Percentiles rank a stretch among this genome's conserved stretches.
Evolutionary conservation across 2,329 filamentous ascomycete species (phyloP).

Genomic region (Fusarium sacchari): DNA sequence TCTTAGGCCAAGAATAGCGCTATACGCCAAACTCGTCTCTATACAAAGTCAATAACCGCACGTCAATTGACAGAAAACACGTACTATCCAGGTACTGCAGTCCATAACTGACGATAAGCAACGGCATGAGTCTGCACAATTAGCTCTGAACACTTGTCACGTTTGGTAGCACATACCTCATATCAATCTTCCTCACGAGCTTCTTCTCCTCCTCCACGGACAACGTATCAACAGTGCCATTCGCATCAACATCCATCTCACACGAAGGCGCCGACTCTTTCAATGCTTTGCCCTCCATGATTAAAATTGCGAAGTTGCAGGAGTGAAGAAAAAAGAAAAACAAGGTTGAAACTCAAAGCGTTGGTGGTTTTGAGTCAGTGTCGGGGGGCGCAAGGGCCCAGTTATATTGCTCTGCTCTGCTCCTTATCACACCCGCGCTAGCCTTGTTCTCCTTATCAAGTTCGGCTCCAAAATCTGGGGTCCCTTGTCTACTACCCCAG

Average conservation of each 20-base stretch:
- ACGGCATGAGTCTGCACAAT: not conserved
- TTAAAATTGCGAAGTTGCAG: not conserved
- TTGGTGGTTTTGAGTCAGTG: not conserved
- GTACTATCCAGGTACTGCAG: conserved; percentile 11
- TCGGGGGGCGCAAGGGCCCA: not conserved
- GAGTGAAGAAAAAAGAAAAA: not conserved
- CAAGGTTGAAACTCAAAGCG: not conserved
- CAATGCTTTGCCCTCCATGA: not conserved
- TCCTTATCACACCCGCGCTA: conserved; percentile 5
- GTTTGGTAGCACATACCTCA: not conserved
- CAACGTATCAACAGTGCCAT: not conserved
- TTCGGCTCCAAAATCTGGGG: conserved; percentile 4
- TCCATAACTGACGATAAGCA: conserved; percentile 12
- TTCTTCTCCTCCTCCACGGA: conserved; percentile 10
- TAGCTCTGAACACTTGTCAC: not conserved
- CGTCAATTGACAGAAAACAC: rapidly evolving
- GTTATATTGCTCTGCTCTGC: not conserved
- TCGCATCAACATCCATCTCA: not conserved
- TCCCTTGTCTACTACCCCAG: conserved; percentile 4
- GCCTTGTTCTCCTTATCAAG: not conserved
- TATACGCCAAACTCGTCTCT: conserved; percentile 20
- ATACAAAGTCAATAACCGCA: not conserved
- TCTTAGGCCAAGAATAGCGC: conserved; percentile 3
- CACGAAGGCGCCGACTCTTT: not conserved
- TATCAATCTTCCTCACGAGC: conserved; percentile 10